phyloP scores from a whole-genome alignment of 257 asterid genomes.

The Anisodus acutangulus region DNA sequence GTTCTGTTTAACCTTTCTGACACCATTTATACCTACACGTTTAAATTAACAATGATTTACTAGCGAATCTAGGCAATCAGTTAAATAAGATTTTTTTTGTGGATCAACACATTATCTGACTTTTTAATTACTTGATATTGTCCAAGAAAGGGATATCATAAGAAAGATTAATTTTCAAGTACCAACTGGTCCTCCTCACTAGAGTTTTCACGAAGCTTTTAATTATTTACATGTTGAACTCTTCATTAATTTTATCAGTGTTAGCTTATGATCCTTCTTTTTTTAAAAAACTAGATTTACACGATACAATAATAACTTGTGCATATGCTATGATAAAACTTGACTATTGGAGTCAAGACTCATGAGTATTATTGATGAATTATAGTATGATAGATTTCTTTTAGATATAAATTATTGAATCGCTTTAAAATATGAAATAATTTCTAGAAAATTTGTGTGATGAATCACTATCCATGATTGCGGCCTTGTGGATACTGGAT shows the following conservation, averaged over 20 bases:
- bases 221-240: not conserved
- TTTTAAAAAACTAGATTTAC: not conserved
- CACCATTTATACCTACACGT: too few species aligned
- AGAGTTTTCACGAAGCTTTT: not conserved
- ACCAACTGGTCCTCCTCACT: not conserved
- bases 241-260: not conserved
- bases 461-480: too few species aligned
- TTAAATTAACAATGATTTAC: not conserved
- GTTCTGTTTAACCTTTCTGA: too few species aligned
- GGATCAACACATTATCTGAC: conserved; percentile 12
- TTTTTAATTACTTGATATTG: not conserved
- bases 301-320: not conserved
- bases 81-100: not conserved
- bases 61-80: not conserved
- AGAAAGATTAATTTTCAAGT: not conserved
- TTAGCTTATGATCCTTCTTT: not conserved
- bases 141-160: not conserved
- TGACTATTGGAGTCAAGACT: not conserved
- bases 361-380: not conserved
- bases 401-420: too few species aligned
- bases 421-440: too few species aligned
- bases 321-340: not conserved
- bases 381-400: not conserved
- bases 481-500: too few species aligned
- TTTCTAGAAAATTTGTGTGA: too few species aligned